These are phyloP conservation scores for Diaporthe velutina DNA, from an alignment of 2,329 filamentous ascomycete species.

Conservation along the genomic window DNA sequence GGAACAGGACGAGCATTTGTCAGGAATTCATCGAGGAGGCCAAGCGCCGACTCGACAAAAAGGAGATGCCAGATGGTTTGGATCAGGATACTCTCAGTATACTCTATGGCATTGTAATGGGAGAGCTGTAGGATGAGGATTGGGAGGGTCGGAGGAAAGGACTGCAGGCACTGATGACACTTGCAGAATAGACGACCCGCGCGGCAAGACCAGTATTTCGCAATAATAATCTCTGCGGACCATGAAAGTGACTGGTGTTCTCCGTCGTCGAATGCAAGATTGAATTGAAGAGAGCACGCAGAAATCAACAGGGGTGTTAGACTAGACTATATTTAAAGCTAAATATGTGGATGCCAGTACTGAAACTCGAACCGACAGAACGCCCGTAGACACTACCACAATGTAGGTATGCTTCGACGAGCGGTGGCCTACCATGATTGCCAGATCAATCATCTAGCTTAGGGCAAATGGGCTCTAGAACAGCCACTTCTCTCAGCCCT, in stretches of 20 bases:
- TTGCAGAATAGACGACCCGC: background rate
- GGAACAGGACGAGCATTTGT: background rate
- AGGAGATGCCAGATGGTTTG: background rate
- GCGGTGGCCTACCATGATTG: too few relatives aligned
- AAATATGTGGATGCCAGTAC: background rate
- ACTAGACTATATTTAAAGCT: background rate
- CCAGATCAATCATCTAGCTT: too few relatives aligned
- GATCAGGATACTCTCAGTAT: background rate
- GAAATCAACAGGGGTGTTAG: background rate
- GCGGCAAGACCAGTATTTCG: background rate
- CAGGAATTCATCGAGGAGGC: background rate
- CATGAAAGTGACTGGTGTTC: background rate
- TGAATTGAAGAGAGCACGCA: background rate
- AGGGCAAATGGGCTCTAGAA: too few relatives aligned
- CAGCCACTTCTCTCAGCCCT: background rate
- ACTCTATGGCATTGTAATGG: background rate
- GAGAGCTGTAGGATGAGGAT: background rate
- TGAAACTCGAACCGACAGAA: too few relatives aligned
- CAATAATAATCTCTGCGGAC: background rate
- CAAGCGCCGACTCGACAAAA: background rate
- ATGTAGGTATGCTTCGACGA: too few relatives aligned
- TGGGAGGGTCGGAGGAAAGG: background rate
- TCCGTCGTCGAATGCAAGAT: background rate
- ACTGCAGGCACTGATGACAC: background rate
- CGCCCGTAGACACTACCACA: too few relatives aligned